Conservation (phyloP, 1,139 yeast species). For the Wickerhamiella infanticola region DNA sequence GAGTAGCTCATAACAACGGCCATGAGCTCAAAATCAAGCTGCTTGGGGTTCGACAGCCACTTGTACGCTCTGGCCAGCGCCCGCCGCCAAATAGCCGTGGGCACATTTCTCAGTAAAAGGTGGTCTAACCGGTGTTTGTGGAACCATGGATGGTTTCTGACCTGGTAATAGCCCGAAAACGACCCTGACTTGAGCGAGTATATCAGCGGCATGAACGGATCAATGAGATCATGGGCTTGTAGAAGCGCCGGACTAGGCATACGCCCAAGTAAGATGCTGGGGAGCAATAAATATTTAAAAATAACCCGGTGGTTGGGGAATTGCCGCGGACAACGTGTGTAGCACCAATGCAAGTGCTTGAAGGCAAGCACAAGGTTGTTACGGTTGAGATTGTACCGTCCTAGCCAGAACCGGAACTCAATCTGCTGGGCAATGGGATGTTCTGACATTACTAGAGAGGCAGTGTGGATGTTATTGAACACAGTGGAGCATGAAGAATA, state of each 20-base stretch:
- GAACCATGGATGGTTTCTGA: slow-evolving; percentile 19
- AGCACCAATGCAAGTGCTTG: slow-evolving; percentile 50
- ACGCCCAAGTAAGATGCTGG: slow-evolving; percentile 24
- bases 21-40: slow-evolving; percentile 12
- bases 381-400: slow-evolving; percentile 47
- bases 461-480: slow-evolving; percentile 53
- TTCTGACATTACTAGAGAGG: slow-evolving; percentile 25
- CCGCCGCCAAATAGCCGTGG: slow-evolving; percentile 20
- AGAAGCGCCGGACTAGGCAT: slow-evolving; percentile 20
- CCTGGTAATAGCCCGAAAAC: slow-evolving; percentile 15
- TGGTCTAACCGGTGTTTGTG: slow-evolving; percentile 18
- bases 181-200: slow-evolving; percentile 17
- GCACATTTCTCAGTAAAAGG: slow-evolving; percentile 17
- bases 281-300: slow-evolving; percentile 42
- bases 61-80: slow-evolving; percentile 16
- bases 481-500: slow-evolving; percentile 62
- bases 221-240: slow-evolving; percentile 14
- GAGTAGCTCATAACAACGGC: slow-evolving; percentile 2
- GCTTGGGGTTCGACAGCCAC: slow-evolving; percentile 10
- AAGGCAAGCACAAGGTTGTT: slow-evolving; percentile 42
- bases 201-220: slow-evolving; percentile 20
- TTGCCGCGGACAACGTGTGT: slow-evolving; percentile 29
- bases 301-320: slow-evolving; percentile 27
- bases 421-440: slow-evolving; percentile 41
- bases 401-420: slow-evolving; percentile 53